Conservation (phyloP, 2,329 filamentous ascomycete genomes). For the Venturia asperata region DNA sequence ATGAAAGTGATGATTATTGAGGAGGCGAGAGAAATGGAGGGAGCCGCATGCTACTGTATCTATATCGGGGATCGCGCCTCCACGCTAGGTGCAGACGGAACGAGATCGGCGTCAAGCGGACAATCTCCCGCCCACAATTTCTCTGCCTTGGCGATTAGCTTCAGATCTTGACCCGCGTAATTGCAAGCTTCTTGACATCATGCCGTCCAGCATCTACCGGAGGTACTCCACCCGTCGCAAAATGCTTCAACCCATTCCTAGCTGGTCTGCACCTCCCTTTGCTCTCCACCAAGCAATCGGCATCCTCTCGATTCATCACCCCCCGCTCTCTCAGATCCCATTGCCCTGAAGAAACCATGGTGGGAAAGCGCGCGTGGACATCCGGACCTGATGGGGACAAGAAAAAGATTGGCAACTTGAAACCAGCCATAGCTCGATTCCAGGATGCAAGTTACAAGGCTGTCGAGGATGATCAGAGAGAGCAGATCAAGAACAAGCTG, state of each 20-base stretch:
- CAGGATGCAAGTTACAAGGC: constrained; percentile 33
- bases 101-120: neutral
- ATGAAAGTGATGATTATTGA: too few species aligned
- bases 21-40: too few species aligned
- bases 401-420: constrained; percentile 7
- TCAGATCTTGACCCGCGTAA: neutral
- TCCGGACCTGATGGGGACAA: neutral
- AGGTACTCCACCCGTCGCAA: neutral
- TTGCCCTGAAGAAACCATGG: neutral
- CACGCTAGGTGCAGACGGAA: neutral
- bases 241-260: neutral
- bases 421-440: constrained; percentile 9
- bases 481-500: constrained; percentile 44
- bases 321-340: neutral
- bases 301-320: neutral
- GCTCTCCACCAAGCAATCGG: too few species aligned
- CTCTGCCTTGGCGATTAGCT: constrained; percentile 6
- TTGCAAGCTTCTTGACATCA: constrained; percentile 1
- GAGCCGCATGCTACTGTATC: neutral
- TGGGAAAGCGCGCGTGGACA: constrained; percentile 10
- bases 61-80: neutral
- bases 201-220: neutral
- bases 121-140: neutral
- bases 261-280: neutral
- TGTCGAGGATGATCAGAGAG: constrained; percentile 39